Evolutionary conservation across 1,284 basidiomycete genomes (phyloP), one percentile per base, ranked within the genome.

Genomic region (Boletus semigastroideus): DNA sequence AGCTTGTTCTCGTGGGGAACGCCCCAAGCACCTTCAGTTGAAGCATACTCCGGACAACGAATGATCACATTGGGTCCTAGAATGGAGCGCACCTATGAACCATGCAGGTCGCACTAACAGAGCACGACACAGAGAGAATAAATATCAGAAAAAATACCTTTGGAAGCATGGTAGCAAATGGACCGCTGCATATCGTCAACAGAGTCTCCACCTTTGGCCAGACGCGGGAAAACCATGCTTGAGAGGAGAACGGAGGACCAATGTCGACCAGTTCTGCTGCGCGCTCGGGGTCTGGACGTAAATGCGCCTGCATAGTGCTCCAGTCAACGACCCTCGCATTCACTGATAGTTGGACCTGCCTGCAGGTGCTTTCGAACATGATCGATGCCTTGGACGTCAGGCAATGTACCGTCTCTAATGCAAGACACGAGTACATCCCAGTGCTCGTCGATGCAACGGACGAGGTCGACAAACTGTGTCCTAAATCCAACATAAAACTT

Each of bases 401-500:
- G 62, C 4, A 66, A 34, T 3, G 5, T 52, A 3, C 64, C 64
- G 2, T 60, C 45, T 31, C 46, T 49, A 27, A 63, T 54, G 25
- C 53, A 55, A 7, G 49, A 44, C 8, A 64, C 12, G 6, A 63
- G 51, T 5, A 45, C n/a, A 17, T 60, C 43, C 62, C 64, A 63
- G 12, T 64, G 49, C 5, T 62, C 53, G 12, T 62, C 53, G 8
- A 64, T 48, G 30, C 46, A 34, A 8, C 46, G 51, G 20, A 63
- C 39, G 25, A 65, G 34, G 28, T 55, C 62, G 9, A 55, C 13
- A 31, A 60, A 55, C 13, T 51, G 17, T 2, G 58, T 46, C 10
- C 42, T 27, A 19, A 62, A 52, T 2, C 33, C 12, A 16, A 36
- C 17, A 3, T 11, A 6, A n/a, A 64, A 52, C 5, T 8, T 22